Base-by-base conservation (phyloP, 2,329 filamentous ascomycete genomes). In the Malbranchea cinnamomea region DNA sequence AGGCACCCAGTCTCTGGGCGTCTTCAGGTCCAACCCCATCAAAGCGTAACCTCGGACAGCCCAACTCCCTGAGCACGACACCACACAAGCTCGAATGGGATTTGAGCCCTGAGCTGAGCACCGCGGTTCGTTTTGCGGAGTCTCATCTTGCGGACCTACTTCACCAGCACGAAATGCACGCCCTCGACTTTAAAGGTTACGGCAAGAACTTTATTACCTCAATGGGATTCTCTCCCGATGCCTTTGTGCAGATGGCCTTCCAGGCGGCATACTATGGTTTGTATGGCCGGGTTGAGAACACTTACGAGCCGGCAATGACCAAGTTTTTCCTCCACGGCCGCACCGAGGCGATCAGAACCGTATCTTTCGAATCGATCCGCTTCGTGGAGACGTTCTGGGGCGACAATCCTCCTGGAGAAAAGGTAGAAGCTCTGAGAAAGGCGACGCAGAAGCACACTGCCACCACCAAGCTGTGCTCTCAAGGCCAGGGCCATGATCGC, bases 181-280 rank as follows among this genome's bases (percentile, higher is more conserved):
- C 84, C 8, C 66, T 95, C 4, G 87, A 95, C 42, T 95, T 95
- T 44, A 60, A 63, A 28, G 72, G 76, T 14, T 98, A 92, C 44
- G 89, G 89, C 41, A 94, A 94, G 64, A 93, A 89, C 54, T 94
- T 94, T 50, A 94, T 98, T 56, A 95, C 84, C 0, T 83, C 79
- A 0, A 91, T 91, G 76, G 87, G 87, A 5, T 91, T 95, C 56
- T 95, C 87, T 0, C 87, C 89, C 0, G 89, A 95, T 51, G 89
- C 89, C 0, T 98, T 93, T 50, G 81, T 98, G 12, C 89, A 98
- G 54, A 95, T 98, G 87, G 89, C 89, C 0, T 94, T 94, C 60
- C 89, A 98, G 54, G 87, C 87, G 4, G 87, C 89, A 1, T 95
- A 98, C 61, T 98, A 94, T 47, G 89, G 89, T 2, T 67, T 98